A percentile compares a stretch with the other conserved stretches of the same genome.
phyloP scores from a whole-genome alignment of 257 asterid species.

The Penstemon barbatus region DNA sequence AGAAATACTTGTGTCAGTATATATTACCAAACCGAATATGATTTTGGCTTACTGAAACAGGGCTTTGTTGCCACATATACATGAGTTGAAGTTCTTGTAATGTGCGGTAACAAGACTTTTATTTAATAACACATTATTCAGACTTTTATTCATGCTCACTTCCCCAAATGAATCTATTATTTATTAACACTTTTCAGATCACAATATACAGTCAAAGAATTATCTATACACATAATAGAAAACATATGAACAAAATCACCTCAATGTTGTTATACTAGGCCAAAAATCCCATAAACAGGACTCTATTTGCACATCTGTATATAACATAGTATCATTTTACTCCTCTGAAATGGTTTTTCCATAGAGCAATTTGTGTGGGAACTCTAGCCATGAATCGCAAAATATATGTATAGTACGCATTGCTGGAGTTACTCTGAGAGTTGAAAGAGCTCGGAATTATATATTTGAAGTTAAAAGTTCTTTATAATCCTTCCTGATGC shows the following conservation, averaged over 20 bases:
- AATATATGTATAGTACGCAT: background rate
- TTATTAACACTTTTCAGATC: background rate
- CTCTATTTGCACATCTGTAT: background rate
- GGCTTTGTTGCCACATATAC: too few species aligned
- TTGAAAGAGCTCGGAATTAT: conserved; percentile 18
- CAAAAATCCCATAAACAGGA: conserved; percentile 23
- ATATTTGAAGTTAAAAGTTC: conserved; percentile 42
- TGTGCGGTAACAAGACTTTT: too few species aligned
- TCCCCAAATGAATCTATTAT: too few species aligned
- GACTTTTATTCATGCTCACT: too few species aligned
- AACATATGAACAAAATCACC: conserved; percentile 27
- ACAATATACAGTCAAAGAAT: conserved; percentile 23
- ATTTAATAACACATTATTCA: too few species aligned
- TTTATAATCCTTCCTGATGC: conserved; percentile 71
- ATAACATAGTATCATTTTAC: conserved; percentile 1
- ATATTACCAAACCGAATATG: too few species aligned
- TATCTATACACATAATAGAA: conserved; percentile 4
- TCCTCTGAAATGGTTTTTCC: conserved; percentile 12
- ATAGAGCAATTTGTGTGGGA: conserved; percentile 5
- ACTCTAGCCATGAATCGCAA: background rate
- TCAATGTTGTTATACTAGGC: background rate
- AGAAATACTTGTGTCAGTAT: too few species aligned
- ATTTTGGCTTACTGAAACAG: too few species aligned
- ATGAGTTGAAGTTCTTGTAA: too few species aligned
- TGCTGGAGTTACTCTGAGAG: conserved; percentile 7